Evolutionary conservation across 169 alveolate genomes (phyloP).

Genomic region (Cryptosporidium felis): DNA sequence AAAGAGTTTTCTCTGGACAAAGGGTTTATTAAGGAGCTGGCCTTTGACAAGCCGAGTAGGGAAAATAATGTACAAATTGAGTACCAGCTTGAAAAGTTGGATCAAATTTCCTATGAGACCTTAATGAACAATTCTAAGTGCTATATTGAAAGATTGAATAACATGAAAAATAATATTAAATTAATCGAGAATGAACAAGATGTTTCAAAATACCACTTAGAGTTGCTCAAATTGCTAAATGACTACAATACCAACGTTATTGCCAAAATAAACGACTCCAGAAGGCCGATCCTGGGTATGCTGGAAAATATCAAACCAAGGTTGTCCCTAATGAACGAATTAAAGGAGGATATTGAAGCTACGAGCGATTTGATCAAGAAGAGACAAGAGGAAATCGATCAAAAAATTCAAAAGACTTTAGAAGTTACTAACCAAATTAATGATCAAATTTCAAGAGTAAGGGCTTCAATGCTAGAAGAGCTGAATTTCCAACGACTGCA

Average conservation of each 20-base stretch:
- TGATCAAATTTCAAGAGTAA: not conserved
- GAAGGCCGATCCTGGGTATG: not conserved
- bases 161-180: not conserved
- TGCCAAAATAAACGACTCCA: not conserved
- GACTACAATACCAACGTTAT: not conserved
- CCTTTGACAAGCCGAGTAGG: not conserved
- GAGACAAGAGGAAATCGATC: conserved; percentile 5
- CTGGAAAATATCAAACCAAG: not conserved
- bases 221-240: not conserved
- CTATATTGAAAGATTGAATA: not conserved
- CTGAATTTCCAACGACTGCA: conserved; percentile 20
- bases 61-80: not conserved
- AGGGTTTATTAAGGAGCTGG: not conserved
- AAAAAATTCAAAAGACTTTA: conserved; percentile 3
- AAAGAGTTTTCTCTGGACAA: not conserved
- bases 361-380: not conserved
- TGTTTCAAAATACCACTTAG: conserved; percentile 1
- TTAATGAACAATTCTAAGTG: not conserved
- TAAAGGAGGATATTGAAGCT: not conserved
- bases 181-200: not conserved
- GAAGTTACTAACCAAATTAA: not conserved
- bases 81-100: not conserved
- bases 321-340: not conserved
- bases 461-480: conserved; percentile 14
- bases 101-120: not conserved